Evolutionary conservation across 371 early-diverging fungal genomes (phyloP), one percentile per base, ranked within the genome.

Genomic region (Mortierella sp.): DNA sequence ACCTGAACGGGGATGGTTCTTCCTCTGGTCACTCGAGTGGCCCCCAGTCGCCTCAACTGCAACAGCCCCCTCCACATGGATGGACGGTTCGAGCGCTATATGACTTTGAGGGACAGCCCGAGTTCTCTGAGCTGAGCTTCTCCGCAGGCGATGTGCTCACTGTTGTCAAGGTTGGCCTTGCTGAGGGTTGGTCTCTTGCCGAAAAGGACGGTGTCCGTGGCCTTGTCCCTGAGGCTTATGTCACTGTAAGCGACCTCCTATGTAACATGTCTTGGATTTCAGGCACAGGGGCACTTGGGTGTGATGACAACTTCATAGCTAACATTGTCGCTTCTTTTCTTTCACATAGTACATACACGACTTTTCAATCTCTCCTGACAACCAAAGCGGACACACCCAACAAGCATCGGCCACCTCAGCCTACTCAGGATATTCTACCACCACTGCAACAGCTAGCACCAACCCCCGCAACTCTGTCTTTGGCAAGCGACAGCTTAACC

Each of bases 151-250:
- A 89, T 76, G 83, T 82, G 26, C 44, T 90, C 21, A 85, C 73
- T 1, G 83, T 90, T 10, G 55, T 89, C 44, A 88, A 85, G 54
- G 88, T 87, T 8, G 80, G 85, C 16, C 70, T 89, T 0, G 84
- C 88, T 4, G 89, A 90, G 68, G 90, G 90, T 3, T 90, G 90
- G 89, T 87, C 86, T 4, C 76, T 89, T 34, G 88, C 87, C 26
- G 85, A 88, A 68, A 89, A 89, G 70, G 87, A 89, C 45, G 88
- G 88, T 16, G 80, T 82, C 38, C 79, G 84, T 26, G 89, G 89
- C 13, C 84, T 90, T 19, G 83, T 89, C 24, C 90, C 89, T 45
- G 85, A 88, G 54, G 70, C 88, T 11, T 90, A 90, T 72, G 79
- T 90, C 68, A 87, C 88, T 10, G 90, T 88, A 84, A 78, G 84